Evolutionary conservation across 225 moss, liverwort and hornwort species (phyloP).

Genomic region (Pleurozium schreberi): DNA sequence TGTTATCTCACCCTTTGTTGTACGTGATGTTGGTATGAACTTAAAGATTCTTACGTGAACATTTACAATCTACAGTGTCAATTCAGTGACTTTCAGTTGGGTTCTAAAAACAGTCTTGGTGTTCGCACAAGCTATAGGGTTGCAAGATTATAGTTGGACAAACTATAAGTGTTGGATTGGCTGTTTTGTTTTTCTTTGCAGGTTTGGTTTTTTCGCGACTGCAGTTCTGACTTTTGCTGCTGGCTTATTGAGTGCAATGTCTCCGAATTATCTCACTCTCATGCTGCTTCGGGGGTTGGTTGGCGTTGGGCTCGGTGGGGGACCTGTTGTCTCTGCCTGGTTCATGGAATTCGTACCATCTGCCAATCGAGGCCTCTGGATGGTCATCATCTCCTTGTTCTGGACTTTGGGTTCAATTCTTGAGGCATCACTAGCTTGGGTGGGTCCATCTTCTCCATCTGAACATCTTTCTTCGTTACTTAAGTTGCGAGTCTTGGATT

Average conservation of each 20-base stretch:
- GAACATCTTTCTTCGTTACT: neutral
- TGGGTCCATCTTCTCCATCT: neutral
- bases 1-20: neutral
- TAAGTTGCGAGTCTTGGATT: neutral
- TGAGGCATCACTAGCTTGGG: constrained; percentile 77
- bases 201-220: constrained; percentile 83
- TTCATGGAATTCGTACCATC: constrained; percentile 92
- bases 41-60: neutral
- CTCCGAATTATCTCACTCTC: constrained; percentile 54
- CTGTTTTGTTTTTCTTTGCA: constrained; percentile 2
- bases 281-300: constrained; percentile 64
- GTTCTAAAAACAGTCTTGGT: neutral
- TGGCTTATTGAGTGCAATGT: constrained; percentile 54
- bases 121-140: neutral
- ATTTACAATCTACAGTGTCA: neutral
- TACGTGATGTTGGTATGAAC: neutral
- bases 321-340: constrained; percentile 85
- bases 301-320: constrained; percentile 80
- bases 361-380: constrained; percentile 77
- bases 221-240: constrained; percentile 71
- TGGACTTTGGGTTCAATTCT: constrained; percentile 83
- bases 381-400: constrained; percentile 70
- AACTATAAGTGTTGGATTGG: neutral
- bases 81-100: neutral
- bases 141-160: neutral